phyloP scores from a whole-genome alignment of 1,139 yeast genomes.

The Saccharomycopsis crataegensis region DNA sequence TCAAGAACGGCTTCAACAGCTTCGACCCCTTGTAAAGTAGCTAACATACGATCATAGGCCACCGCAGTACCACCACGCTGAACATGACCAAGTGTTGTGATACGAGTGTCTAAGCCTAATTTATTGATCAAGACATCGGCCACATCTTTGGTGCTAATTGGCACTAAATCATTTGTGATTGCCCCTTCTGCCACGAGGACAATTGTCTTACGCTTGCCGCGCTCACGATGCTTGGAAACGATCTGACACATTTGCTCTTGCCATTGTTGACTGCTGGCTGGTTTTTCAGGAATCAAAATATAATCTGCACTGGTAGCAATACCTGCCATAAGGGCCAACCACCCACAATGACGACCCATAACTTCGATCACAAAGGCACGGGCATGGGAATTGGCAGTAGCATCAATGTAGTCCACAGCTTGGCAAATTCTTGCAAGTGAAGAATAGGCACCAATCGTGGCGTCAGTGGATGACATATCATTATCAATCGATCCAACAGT shows the following conservation, averaged over 20 bases:
- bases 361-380: slow-evolving; percentile 97
- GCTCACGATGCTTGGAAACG: slow-evolving; percentile 66
- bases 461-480: slow-evolving; percentile 95
- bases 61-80: slow-evolving; percentile 99
- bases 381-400: slow-evolving; percentile 94
- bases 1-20: slow-evolving; percentile 92
- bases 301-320: slow-evolving; percentile 93
- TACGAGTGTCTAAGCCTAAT: slow-evolving; percentile 86
- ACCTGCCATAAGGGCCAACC: slow-evolving; percentile 97
- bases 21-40: slow-evolving; percentile 95
- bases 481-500: slow-evolving; percentile 95
- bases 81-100: slow-evolving; percentile 93
- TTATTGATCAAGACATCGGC: slow-evolving; percentile 66
- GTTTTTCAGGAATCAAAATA: slow-evolving; percentile 88
- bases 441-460: slow-evolving; percentile 94
- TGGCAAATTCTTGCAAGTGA: slow-evolving; percentile 90
- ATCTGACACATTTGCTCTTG: slow-evolving; percentile 65
- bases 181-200: slow-evolving; percentile 99
- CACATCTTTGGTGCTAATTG: slow-evolving; percentile 73
- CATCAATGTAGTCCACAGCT: slow-evolving; percentile 91
- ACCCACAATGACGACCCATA: slow-evolving; percentile 99
- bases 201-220: slow-evolving; percentile 89
- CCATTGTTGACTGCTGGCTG: slow-evolving; percentile 65
- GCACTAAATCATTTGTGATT: slow-evolving; percentile 70
- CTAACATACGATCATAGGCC: slow-evolving; percentile 82